phyloP scores from a whole-genome alignment of 768 basidiomycete genomes.

The Pleurotus platypus region DNA sequence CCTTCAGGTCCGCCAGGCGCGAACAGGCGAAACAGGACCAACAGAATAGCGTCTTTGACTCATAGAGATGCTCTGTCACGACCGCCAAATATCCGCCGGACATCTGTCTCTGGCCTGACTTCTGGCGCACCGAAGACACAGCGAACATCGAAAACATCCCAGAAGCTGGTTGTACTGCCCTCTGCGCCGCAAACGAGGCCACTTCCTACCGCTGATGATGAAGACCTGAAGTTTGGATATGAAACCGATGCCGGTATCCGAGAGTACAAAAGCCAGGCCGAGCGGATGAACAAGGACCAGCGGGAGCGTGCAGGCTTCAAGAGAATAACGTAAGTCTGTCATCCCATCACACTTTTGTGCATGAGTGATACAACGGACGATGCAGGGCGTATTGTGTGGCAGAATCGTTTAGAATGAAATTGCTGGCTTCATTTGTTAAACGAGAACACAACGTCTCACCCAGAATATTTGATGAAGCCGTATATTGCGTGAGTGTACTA shows the following conservation, averaged over 20 bases:
- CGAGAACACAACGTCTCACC: constrained; percentile 89
- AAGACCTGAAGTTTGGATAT: constrained; percentile 54
- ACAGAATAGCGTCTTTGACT: background rate
- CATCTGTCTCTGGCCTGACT: constrained; percentile 35
- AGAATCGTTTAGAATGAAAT: constrained; percentile 81
- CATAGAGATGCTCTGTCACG: constrained; percentile 5
- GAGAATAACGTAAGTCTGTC: constrained; percentile 2
- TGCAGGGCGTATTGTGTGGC: constrained; percentile 90
- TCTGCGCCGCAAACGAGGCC: constrained; percentile 88
- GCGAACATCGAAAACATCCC: constrained; percentile 86
- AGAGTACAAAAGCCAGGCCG: constrained; percentile 82
- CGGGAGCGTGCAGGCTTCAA: constrained; percentile 67
- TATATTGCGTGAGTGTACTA: constrained; percentile 73
- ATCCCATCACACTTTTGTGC: background rate
- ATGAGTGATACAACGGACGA: constrained; percentile 19
- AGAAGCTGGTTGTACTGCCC: constrained; percentile 87
- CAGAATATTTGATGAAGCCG: constrained; percentile 87
- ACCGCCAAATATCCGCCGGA: constrained; percentile 22
- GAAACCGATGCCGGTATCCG: constrained; percentile 65
- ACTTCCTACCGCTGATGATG: constrained; percentile 39
- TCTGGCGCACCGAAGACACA: constrained; percentile 50
- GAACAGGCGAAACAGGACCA: background rate
- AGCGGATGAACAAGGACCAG: constrained; percentile 86
- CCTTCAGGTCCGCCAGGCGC: background rate
- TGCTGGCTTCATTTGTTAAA: constrained; percentile 82